A percentile compares a stretch with the other conserved stretches of the same genome.
Conservation (phyloP, 495 filamentous ascomycete species). For the Daldinia loculata region DNA sequence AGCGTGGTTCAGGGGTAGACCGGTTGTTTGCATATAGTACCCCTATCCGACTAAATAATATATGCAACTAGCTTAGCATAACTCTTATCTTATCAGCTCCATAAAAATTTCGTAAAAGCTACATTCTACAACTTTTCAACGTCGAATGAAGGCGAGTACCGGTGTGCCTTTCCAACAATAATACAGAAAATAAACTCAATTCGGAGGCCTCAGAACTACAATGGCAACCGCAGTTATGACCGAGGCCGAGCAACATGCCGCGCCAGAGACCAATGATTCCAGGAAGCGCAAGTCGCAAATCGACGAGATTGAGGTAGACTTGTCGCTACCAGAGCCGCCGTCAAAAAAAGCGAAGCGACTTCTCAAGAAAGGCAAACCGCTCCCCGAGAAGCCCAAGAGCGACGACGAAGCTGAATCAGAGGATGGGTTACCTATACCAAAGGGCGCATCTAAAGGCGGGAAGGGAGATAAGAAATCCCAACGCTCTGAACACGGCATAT, state of each 20-base stretch:
- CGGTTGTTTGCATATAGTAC: neutral
- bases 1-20: neutral
- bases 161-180: neutral
- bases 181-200: neutral
- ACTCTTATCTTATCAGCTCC: slow-evolving; percentile 45
- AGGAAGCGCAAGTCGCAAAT: slow-evolving; percentile 78
- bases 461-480: slow-evolving; percentile 60
- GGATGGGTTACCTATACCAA: slow-evolving; percentile 48
- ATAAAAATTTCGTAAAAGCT: slow-evolving; percentile 42
- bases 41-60: neutral
- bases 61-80: neutral
- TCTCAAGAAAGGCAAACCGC: slow-evolving; percentile 76
- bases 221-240: slow-evolving; percentile 25
- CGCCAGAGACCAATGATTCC: slow-evolving; percentile 26
- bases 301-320: slow-evolving; percentile 86
- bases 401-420: slow-evolving; percentile 53
- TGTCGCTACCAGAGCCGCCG: slow-evolving; percentile 84
- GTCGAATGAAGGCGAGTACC: neutral
- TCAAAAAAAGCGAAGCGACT: slow-evolving; percentile 89
- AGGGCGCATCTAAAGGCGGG: slow-evolving; percentile 37
- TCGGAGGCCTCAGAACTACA: neutral
- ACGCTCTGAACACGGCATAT: slow-evolving; percentile 83
- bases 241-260: slow-evolving; percentile 13
- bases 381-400: slow-evolving; percentile 52
- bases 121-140: slow-evolving; percentile 8